phyloP scores from a whole-genome alignment of 164 flowering plant genomes.

The Magnolia kwangsiensis region DNA sequence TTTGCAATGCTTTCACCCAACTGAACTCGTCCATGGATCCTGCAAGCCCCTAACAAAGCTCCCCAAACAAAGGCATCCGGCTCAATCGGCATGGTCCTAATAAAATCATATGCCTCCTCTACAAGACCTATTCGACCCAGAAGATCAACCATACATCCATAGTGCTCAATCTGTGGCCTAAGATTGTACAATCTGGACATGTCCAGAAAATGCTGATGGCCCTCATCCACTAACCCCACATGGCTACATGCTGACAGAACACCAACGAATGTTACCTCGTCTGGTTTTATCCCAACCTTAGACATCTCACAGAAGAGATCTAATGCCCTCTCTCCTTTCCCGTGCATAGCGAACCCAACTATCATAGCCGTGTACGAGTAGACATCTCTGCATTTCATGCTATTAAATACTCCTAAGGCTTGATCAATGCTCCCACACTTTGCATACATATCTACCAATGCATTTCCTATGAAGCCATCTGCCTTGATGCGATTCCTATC shows the following conservation, averaged over 20 bases:
- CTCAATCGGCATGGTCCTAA: constrained; percentile 16
- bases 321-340: constrained; percentile 14
- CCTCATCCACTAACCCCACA: constrained; percentile 20
- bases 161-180: constrained; percentile 19
- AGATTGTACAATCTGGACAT: constrained; percentile 14
- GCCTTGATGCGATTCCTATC: constrained; percentile 5
- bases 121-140: constrained; percentile 17
- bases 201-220: constrained; percentile 13
- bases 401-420: constrained; percentile 9
- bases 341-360: constrained; percentile 22
- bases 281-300: constrained; percentile 12
- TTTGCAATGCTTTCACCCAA: constrained; percentile 9
- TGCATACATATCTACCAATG: constrained; percentile 22
- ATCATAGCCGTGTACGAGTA: constrained; percentile 21
- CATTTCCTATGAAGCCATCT: constrained; percentile 21
- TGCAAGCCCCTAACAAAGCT: constrained; percentile 21
- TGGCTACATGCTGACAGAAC: constrained; percentile 21
- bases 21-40: constrained; percentile 17
- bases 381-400: constrained; percentile 12
- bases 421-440: constrained; percentile 21
- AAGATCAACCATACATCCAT: constrained; percentile 25
- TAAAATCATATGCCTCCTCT: constrained; percentile 15
- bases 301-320: constrained; percentile 18
- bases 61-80: constrained; percentile 21
- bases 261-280: constrained; percentile 17